Base-by-base conservation (phyloP, 1,139 yeast genomes). In the Saccharomycopsis crataegensis region DNA sequence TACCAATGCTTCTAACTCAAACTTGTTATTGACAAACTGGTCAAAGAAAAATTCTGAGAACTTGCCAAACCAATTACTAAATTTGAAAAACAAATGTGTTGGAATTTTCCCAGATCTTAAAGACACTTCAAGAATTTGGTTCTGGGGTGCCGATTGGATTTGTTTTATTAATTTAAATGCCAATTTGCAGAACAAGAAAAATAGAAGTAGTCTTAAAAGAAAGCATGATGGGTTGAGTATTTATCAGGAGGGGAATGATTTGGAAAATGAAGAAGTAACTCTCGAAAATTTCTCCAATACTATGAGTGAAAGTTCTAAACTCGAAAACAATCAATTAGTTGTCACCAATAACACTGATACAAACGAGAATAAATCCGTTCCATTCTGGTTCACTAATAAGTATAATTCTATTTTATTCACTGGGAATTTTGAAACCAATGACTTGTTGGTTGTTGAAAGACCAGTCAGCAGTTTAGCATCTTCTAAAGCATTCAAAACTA, bases 91-190 rank as follows among this genome's bases (percentile, higher is more conserved):
- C 59, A 83, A 84, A 62, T 86, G 96, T 54, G 76, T 80, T 59
- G 96, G 96, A 8, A 68, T 86, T 33, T 88, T 86, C 63, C 62
- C 61, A 31, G 77, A 73, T 50, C 64, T 66, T 7, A 54, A 60
- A 2, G 63, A 67, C 46, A 64, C 71, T 1, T 72, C 76, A 51
- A 70, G 78, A 46, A 72, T 86, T 33, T 91, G 97, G 97, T 68
- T 90, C 22, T 90, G 87, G 78, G 96, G 97, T 2, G 76, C 87
- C n/a, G 78, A 79, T 51, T 93, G 96, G 96, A 65, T 91, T 22
- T 79, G 86, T 8, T 86, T 78, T 65, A 77, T 93, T 52, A 93
- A 91, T 65, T 71, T 87, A 58, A 67, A 76, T n/a, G 81, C 84
- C 61, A 86, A 46, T 16, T 48, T 48, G 33, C 33, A 47, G 28